Evolutionary conservation across 768 basidiomycete species (phyloP).

Genomic region (Gymnopilus dilepis): DNA sequence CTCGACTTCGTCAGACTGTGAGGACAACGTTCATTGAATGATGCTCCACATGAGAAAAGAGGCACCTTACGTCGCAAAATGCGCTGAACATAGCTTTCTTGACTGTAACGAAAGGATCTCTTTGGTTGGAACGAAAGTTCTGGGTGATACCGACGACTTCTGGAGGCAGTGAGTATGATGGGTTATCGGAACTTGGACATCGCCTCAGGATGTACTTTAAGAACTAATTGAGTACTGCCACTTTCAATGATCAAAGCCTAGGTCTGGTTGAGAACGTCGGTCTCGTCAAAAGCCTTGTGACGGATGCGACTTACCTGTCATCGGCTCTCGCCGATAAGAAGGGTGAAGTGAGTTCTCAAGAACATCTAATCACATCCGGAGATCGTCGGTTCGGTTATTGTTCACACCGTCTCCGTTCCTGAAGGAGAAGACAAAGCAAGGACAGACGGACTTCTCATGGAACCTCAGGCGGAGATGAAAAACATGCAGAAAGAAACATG

Average conservation of each 20-base stretch:
- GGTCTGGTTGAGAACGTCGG: background rate
- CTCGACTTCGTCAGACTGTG: background rate
- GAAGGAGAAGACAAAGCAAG: background rate
- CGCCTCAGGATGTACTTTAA: background rate
- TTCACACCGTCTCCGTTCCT: background rate
- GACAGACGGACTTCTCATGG: background rate
- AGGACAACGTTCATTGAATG: constrained; percentile 17
- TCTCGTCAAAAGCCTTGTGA: background rate
- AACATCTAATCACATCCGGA: constrained; percentile 6
- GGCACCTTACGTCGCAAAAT: background rate
- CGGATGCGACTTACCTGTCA: background rate
- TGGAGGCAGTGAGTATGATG: background rate
- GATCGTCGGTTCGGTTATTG: constrained; percentile 4
- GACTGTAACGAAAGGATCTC: too few species aligned
- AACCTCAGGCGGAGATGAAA: background rate
- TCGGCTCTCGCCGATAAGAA: constrained; percentile 3
- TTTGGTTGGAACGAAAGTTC: too few species aligned
- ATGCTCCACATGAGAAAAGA: constrained; percentile 33
- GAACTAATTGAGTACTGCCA: constrained; percentile 1
- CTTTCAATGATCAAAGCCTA: background rate
- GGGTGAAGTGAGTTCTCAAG: background rate
- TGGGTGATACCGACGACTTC: background rate
- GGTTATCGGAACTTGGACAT: background rate
- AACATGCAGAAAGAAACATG: background rate
- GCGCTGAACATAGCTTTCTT: background rate